These are phyloP conservation scores for Amanita thiersii DNA, from an alignment of 768 basidiomycete species.

Conservation along the genomic window DNA sequence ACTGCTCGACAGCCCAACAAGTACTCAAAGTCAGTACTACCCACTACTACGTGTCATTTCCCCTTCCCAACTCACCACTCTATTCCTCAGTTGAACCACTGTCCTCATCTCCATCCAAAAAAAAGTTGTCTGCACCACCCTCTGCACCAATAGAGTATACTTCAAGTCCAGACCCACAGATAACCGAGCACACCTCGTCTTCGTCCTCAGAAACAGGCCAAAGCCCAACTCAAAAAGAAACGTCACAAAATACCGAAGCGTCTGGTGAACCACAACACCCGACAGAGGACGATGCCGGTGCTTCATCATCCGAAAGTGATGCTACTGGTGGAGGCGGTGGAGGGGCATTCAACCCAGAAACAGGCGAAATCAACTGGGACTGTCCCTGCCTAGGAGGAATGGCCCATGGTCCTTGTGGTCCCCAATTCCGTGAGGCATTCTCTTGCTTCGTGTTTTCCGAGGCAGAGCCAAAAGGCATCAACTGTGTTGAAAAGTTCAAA, in stretches of 20 bases:
- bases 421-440: slow-evolving; percentile 90
- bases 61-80: slow-evolving; percentile 4
- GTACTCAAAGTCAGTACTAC: slow-evolving; percentile 17
- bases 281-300: slow-evolving; percentile 12
- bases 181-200: neutral
- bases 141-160: too few relatives aligned
- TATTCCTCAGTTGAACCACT: neutral
- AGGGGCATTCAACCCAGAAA: slow-evolving; percentile 87
- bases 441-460: slow-evolving; percentile 95
- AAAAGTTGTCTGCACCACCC: neutral
- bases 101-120: neutral
- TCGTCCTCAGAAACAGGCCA: neutral
- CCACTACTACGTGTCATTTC: neutral
- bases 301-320: slow-evolving; percentile 13
- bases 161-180: too few relatives aligned
- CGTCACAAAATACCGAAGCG: neutral
- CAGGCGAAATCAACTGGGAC: slow-evolving; percentile 99
- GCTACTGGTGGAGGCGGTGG: too few relatives aligned
- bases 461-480: slow-evolving; percentile 93
- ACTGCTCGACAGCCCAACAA: slow-evolving; percentile 35
- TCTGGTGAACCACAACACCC: neutral
- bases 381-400: slow-evolving; percentile 98
- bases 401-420: slow-evolving; percentile 95
- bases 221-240: neutral
- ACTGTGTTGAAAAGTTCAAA: slow-evolving; percentile 97